phyloP scores from a whole-genome alignment of 345 rosid species.

The Lepidium didymum region DNA sequence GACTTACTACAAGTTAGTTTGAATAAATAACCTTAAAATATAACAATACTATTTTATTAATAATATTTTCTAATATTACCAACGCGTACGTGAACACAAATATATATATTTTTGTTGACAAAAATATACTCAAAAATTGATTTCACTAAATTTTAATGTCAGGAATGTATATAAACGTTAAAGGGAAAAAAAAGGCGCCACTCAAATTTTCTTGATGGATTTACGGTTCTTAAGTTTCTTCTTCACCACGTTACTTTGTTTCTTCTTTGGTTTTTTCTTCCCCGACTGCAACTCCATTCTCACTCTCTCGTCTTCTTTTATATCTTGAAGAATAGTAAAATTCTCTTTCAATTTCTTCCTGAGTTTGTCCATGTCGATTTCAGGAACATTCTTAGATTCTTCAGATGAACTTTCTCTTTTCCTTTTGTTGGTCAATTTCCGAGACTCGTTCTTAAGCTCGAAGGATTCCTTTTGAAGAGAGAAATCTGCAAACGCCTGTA shows the following conservation, averaged over 20 bases:
- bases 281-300: constrained; percentile 34
- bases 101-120: no score
- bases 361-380: constrained; percentile 41
- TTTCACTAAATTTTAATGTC: background rate
- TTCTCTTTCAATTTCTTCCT: constrained; percentile 48
- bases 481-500: constrained; percentile 61
- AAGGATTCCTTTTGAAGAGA: constrained; percentile 56
- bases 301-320: constrained; percentile 57
- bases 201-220: constrained; percentile 22
- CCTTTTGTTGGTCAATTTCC: constrained; percentile 48
- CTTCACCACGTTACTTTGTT: constrained; percentile 31
- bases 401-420: constrained; percentile 33
- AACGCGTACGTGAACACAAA: background rate
- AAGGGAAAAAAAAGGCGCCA: background rate
- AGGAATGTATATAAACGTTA: background rate
- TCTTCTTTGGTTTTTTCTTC: constrained; percentile 40
- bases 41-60: background rate
- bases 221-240: constrained; percentile 26
- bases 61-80: background rate
- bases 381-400: background rate
- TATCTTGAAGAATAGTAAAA: constrained; percentile 40
- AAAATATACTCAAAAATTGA: background rate
- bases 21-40: background rate
- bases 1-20: background rate
- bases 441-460: constrained; percentile 25